Evolutionary conservation across 257 asterid genomes (phyloP), one percentile per base, ranked within the genome.

Genomic region (Przewalskia tangutica): DNA sequence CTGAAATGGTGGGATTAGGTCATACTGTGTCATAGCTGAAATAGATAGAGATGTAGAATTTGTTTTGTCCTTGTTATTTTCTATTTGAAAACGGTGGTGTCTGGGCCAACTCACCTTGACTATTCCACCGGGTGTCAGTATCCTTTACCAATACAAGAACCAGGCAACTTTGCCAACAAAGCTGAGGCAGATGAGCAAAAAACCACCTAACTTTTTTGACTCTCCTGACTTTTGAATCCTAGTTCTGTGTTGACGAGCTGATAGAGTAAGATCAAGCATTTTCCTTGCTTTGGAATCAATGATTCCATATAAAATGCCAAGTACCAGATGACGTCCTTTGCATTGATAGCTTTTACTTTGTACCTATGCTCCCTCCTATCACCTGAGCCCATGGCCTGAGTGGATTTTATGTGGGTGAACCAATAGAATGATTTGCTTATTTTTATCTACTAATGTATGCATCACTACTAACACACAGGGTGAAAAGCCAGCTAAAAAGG

Each of bases 401-500:
- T 44, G 42, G 60, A 48, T 73, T 48, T 73, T 20, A 73, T 65
- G 66, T 63, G 50, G 54, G 9, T 27, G 83, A 81, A 16, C 66
- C 64, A 65, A 16, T 63, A 14, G 27, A 63, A 44, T 73, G 42
- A 51, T 62, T 23, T 80, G 14, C 71, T 42, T 42, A 32, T 9
- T 40, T 44, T 6, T 20, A 16, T 48, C 48, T 64, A 10, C 12
- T 7, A 46, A 54, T 10, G 5, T 23, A 64, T 42, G 65, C 32
- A 12, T 55, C 46, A 8, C 62, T 75, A 18, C 20, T 71, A 11
- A 76, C 46, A 46, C 20, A 86, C 90, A 95, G 99, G 89, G 98
- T 94, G 36, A 95, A 91, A 86, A 95, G 99, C 86, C 99, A 95
- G 84, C 87, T 94, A 85, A 95, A 94, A 87, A 89, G 98, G 89